Conservation (phyloP, 768 basidiomycete species). For the Russula dissimulans region DNA sequence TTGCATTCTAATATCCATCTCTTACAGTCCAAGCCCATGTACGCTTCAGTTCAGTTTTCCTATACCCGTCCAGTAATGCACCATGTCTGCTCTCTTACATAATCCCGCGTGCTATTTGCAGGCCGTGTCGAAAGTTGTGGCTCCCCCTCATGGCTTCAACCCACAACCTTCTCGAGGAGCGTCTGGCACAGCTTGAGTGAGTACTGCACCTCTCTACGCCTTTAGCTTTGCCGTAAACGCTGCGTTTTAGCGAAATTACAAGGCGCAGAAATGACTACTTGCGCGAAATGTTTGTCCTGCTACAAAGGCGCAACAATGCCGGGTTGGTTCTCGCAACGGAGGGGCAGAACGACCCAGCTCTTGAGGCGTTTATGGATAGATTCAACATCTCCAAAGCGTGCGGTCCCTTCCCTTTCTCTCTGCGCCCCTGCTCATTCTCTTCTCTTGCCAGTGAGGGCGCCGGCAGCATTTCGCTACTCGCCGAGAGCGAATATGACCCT, state of each 20-base stretch:
- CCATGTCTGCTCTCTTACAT: neutral
- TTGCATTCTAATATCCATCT: constrained; percentile 17
- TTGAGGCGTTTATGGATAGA: constrained; percentile 45
- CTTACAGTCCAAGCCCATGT: constrained; percentile 11
- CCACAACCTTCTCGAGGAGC: constrained; percentile 2
- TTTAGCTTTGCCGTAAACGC: neutral
- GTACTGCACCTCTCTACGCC: neutral
- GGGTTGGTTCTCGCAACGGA: constrained; percentile 35
- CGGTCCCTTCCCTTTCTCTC: constrained; percentile 18
- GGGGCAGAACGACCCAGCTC: constrained; percentile 30
- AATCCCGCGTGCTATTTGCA: neutral
- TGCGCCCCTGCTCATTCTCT: neutral
- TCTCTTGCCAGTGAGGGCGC: constrained; percentile 27
- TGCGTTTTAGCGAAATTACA: constrained; percentile 43
- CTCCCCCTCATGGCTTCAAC: neutral
- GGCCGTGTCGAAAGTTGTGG: neutral
- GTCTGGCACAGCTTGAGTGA: constrained; percentile 18
- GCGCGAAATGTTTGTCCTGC: constrained; percentile 60
- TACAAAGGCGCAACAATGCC: constrained; percentile 42
- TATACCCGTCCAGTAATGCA: constrained; percentile 12
- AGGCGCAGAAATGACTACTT: constrained; percentile 62
- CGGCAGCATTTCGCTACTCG: constrained; percentile 25
- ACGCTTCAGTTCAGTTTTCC: constrained; percentile 4
- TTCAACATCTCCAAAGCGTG: constrained; percentile 48
- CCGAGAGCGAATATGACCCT: constrained; percentile 21